Base-by-base conservation (phyloP, 2,329 filamentous ascomycete genomes). In the Cytospora piceicola region DNA sequence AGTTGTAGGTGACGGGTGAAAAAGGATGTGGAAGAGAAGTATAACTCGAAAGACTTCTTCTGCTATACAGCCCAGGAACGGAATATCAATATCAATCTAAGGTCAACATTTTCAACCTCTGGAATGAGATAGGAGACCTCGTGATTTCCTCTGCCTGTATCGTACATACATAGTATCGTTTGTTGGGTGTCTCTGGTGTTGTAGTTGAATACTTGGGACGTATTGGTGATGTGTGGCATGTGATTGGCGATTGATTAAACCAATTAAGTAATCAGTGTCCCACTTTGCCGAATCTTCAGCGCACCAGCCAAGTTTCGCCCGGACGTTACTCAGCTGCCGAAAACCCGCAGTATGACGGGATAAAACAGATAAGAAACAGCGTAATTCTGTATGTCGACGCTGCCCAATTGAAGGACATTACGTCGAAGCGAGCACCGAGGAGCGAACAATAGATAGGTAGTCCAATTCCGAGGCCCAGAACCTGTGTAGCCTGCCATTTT, bases 351-450 rank as follows among this genome's bases (percentile, higher is more conserved):
- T 24, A 46, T 34, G 1, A 8, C 32, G 11, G 32, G 5, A 46
- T 46, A n/a, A 8, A 6, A 34, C 15, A 61, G 59, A 61, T 55
- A 57, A 57, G 39, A 46, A 42, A 34, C 39, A 51, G 39, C 51
- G n/a, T n/a, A n/a, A n/a, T n/a, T 55, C 46, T 14, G 11, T 39
- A 22, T 14, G 24, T 22, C 34, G 20, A 39, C n/a, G 22, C 9
- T 27, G 22, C 6, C 36, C 39, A 17, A 17, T 36, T 52, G 29
- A 9, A 11, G 29, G 17, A 20, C 12, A 34, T 32, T 32, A 49
- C 5, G 4, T 3, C 9, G 27, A 52, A 57, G 39, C 61, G 61
- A 63, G 53, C 53, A 63, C 61, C 61, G 61, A 63, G 61, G 27
- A 63, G 53, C 53, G 53, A 42, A 12, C 34, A 14, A 14, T 2